A percentile compares a stretch with the other conserved stretches of the same genome.
Evolutionary conservation across 1,284 basidiomycete genomes (phyloP).

Genomic region (Ganoderma multipileum): DNA sequence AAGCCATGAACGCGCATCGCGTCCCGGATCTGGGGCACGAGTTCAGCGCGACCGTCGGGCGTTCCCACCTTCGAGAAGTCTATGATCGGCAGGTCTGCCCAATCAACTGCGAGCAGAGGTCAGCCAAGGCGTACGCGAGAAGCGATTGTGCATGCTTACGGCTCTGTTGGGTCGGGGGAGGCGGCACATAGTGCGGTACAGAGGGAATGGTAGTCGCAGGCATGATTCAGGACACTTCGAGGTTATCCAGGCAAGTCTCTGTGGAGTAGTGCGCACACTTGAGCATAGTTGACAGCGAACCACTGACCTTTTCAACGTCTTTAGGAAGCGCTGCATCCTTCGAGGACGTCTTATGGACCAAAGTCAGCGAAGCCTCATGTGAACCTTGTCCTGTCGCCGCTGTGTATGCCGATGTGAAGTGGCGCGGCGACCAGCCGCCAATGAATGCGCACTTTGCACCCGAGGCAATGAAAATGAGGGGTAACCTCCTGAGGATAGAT

Average conservation of each 20-base stretch:
- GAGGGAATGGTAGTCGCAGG: conserved; percentile 14
- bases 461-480: not conserved
- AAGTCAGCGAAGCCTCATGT: not conserved
- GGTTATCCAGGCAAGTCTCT: not conserved
- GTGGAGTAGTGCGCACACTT: not conserved
- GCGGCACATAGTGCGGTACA: conserved; percentile 44
- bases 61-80: conserved; percentile 61
- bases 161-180: conserved; percentile 40
- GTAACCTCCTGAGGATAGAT: not conserved
- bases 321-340: not conserved
- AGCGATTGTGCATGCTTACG: conserved; percentile 34
- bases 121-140: not conserved
- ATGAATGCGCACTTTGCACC: not conserved
- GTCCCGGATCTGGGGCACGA: conserved; percentile 56
- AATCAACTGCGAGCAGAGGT: conserved; percentile 54
- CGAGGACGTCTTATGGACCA: not conserved
- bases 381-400: not conserved
- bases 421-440: not conserved
- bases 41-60: conserved; percentile 50
- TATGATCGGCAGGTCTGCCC: conserved; percentile 70
- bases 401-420: not conserved
- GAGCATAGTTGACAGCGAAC: conserved; percentile 3
- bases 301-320: not conserved
- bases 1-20: conserved; percentile 70
- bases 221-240: conserved; percentile 16